Evolutionary conservation across 192 early-diverging fungal species (phyloP).

Genomic region (Blastocladiella britannica): DNA sequence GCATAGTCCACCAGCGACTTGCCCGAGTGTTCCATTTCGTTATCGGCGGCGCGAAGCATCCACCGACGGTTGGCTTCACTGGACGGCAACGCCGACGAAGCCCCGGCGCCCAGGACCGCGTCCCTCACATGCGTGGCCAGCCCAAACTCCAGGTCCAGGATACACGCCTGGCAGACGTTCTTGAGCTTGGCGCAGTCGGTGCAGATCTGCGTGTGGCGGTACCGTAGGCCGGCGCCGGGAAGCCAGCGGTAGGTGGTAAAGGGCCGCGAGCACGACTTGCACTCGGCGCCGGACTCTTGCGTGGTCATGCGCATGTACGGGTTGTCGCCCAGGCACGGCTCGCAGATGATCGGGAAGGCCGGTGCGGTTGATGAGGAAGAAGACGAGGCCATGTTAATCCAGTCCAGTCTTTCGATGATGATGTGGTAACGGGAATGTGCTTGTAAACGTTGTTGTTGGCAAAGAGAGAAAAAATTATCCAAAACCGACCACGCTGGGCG

Average conservation of each 20-base stretch:
- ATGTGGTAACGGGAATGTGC: not conserved
- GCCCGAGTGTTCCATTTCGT: conserved; percentile 7
- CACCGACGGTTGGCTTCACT: not conserved
- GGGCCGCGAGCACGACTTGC: conserved; percentile 57
- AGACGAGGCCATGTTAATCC: not conserved
- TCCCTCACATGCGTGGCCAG: conserved; percentile 58
- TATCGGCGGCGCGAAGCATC: not conserved
- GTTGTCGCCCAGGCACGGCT: conserved; percentile 91
- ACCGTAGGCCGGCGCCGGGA: conserved; percentile 82
- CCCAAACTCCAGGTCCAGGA: conserved; percentile 85
- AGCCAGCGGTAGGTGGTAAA: conserved; percentile 95
- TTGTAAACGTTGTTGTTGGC: not conserved
- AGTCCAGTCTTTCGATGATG: not conserved
- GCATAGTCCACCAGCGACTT: conserved; percentile 40
- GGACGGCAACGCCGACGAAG: not conserved
- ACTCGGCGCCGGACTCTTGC: conserved; percentile 25
- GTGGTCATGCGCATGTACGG: conserved; percentile 88
- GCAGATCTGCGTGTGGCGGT: conserved; percentile 97
- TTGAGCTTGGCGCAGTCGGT: conserved; percentile 94
- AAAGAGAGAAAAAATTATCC: not conserved
- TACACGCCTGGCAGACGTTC: conserved; percentile 94
- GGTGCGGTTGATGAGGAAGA: conserved; percentile 2
- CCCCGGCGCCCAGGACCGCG: conserved; percentile 33
- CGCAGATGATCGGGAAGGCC: conserved; percentile 81
- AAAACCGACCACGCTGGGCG: too few relatives aligned